Evolutionary conservation across 352 stramenopile species (phyloP), one percentile per base, ranked within the genome.

Genomic region (Globisporangium spiculum): DNA sequence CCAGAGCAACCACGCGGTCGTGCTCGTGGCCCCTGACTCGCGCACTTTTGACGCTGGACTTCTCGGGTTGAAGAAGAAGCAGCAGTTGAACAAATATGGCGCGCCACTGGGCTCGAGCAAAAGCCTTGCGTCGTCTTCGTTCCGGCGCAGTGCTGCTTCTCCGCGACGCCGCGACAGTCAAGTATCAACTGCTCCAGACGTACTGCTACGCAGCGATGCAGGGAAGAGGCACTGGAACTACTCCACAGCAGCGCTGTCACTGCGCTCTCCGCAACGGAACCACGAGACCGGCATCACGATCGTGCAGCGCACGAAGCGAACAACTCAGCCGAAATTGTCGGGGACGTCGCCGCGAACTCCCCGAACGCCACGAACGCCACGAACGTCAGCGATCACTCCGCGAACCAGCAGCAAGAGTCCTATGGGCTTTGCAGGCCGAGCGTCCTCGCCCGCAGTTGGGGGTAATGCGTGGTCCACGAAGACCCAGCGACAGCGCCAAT

Each of bases 141-240:
- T 62, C 9, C 59, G 57, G 14, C 50, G 57, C 32, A 65, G 55
- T 46, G 34, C 52, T 4, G 46, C 59, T 10, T 70, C 57, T 27
- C 58, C 63, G 20, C 60, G 63, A 18, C 66, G 63, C 18, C 74
- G 70, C 10, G 44, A 52, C 18, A 52, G 44, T 30, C 64, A 36
- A 32, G 75, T 67, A 57, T 68, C 71, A 22, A 73, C 71, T 30
- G 69, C 72, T 8, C 78, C 78, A 0, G 74, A 82, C 16, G 80
- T 86, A 16, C 55, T 86, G 14, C 70, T 86, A 6, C 76, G 78
- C 36, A 86, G 78, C 30, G 78, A 86, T 60, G 76, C 78, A 6
- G 76, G 72, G 16, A 71, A 63, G 38, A 75, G 78, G 36, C 76
- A 86, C 55, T 86, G 78, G 78, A 63, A 66, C 6, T 81, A 71